phyloP scores from a whole-genome alignment of 345 rosid species.

The Eutrema heterophyllum region DNA sequence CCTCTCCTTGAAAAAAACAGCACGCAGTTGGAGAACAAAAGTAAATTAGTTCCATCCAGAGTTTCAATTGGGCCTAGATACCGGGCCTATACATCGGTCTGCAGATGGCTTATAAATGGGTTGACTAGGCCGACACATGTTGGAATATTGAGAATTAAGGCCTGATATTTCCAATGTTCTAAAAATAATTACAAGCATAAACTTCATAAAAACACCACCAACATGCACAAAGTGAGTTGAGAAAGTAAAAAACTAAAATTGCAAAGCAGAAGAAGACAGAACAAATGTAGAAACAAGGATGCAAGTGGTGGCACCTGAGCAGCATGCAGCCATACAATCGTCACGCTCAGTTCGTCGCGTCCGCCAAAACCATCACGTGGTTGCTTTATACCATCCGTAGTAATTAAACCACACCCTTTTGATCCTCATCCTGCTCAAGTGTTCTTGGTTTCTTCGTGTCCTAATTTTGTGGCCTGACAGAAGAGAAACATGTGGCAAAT shows the following conservation, averaged over 20 bases:
- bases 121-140: background rate
- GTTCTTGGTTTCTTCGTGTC: background rate
- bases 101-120: background rate
- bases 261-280: background rate
- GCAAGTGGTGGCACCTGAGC: slow-evolving; percentile 18
- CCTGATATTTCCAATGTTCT: background rate
- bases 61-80: background rate
- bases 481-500: background rate
- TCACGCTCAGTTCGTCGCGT: slow-evolving; percentile 21
- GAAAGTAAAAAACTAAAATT: background rate
- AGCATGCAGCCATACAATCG: slow-evolving; percentile 28
- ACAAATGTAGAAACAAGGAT: background rate
- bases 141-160: background rate
- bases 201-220: background rate
- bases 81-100: background rate
- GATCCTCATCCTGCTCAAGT: background rate
- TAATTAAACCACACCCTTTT: background rate
- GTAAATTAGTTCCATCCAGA: background rate
- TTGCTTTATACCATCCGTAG: background rate
- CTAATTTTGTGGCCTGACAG: background rate
- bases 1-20: no score
- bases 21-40: slow-evolving; percentile 8
- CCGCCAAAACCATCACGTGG: slow-evolving; percentile 13
- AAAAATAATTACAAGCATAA: no score
- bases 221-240: background rate